Evolutionary conservation across 495 filamentous ascomycete genomes (phyloP).

Genomic region (Neurospora tetraspora): DNA sequence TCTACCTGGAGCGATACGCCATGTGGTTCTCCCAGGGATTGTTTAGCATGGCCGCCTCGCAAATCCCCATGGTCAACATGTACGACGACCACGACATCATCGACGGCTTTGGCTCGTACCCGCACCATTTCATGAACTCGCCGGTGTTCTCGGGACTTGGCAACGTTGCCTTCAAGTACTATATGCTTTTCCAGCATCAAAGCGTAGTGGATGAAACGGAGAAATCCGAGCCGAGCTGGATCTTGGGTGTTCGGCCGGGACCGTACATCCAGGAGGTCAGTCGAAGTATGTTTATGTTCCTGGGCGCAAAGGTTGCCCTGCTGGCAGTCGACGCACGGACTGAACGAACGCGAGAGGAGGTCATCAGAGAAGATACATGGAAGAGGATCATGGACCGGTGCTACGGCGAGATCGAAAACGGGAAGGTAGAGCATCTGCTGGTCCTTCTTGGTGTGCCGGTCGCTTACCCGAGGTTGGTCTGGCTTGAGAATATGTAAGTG

Average conservation of each 20-base stretch:
- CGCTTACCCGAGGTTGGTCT: slow-evolving; percentile 84
- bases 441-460: slow-evolving; percentile 80
- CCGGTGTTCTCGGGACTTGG: slow-evolving; percentile 84
- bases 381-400: slow-evolving; percentile 77
- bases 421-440: slow-evolving; percentile 79
- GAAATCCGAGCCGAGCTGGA: slow-evolving; percentile 81
- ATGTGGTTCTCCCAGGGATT: slow-evolving; percentile 93
- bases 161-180: slow-evolving; percentile 91
- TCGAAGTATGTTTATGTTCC: slow-evolving; percentile 73
- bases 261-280: slow-evolving; percentile 85
- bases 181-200: slow-evolving; percentile 97
- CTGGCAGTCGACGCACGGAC: slow-evolving; percentile 87
- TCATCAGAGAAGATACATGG: slow-evolving; percentile 74
- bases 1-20: slow-evolving; percentile 78
- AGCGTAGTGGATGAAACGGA: slow-evolving; percentile 69
- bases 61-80: slow-evolving; percentile 98
- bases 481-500: slow-evolving; percentile 57
- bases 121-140: slow-evolving; percentile 84
- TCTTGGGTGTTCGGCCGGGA: slow-evolving; percentile 66
- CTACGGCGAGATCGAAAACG: slow-evolving; percentile 67
- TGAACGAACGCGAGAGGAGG: slow-evolving; percentile 70
- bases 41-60: slow-evolving; percentile 82
- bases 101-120: slow-evolving; percentile 91
- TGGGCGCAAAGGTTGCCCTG: slow-evolving; percentile 71
- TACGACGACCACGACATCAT: slow-evolving; percentile 98